Evolutionary conservation across 2,329 filamentous ascomycete genomes (phyloP).

Genomic region (Sclerotiophoma versabilis): DNA sequence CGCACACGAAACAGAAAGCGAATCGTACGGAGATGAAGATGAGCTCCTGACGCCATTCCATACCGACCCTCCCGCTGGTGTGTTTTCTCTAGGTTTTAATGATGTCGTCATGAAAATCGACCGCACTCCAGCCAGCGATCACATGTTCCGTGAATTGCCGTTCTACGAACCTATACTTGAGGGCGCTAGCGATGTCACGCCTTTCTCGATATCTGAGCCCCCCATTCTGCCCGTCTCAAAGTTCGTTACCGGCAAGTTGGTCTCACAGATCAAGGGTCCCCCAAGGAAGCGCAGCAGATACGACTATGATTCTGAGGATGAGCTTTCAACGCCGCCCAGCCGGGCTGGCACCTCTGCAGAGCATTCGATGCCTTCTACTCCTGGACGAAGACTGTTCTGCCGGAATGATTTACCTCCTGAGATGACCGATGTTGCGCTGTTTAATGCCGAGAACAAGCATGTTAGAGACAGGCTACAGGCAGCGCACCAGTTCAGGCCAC

Average conservation of each 20-base stretch:
- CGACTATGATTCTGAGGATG: constrained; percentile 77
- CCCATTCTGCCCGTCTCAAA: constrained; percentile 86
- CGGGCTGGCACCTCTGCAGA: constrained; percentile 52
- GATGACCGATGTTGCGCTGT: constrained; percentile 81
- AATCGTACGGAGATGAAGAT: constrained; percentile 49
- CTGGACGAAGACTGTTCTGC: constrained; percentile 48
- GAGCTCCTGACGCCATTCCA: constrained; percentile 52
- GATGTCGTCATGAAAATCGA: constrained; percentile 82
- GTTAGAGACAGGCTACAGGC: constrained; percentile 90
- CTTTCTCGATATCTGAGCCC: constrained; percentile 43
- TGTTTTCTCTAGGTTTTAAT: constrained; percentile 82
- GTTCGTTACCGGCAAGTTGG: constrained; percentile 82
- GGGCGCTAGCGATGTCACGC: constrained; percentile 40
- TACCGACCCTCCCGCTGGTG: constrained; percentile 70
- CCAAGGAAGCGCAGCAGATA: constrained; percentile 83
- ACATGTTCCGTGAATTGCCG: constrained; percentile 80
- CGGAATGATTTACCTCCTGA: constrained; percentile 67
- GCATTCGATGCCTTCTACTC: constrained; percentile 52
- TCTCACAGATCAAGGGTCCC: constrained; percentile 69
- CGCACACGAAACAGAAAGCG: constrained; percentile 49
- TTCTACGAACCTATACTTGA: constrained; percentile 66
- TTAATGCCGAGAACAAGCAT: constrained; percentile 85
- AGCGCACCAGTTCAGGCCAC: constrained; percentile 90
- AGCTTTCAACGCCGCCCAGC: constrained; percentile 48
- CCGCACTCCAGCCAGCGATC: constrained; percentile 76